Evolutionary conservation across 441 rosid genomes (phyloP), one percentile per base, ranked within the genome.

Genomic region (Erysimum pusillum): DNA sequence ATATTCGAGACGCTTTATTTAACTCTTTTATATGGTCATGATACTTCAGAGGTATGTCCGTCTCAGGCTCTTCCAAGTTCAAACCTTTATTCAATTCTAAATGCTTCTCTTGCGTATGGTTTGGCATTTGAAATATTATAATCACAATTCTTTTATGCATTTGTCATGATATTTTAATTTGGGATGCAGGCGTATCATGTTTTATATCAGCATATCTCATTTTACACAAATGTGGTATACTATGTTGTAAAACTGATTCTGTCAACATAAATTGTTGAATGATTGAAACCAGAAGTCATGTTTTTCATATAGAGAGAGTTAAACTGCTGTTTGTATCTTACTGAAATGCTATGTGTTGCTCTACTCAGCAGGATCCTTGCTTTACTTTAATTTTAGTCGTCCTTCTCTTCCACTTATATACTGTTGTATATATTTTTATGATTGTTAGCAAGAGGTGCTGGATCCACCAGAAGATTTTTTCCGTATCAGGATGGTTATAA

Each of bases 381-480:
- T 36, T 58, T 67, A 38, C 5, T 32, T 34, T 69, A 42, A 42
- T 42, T n/a, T 28, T 45, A 9, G 60, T 39, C 11, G 15, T 78
- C 56, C 32, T 59, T 66, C 41, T 69, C 54, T 70, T 31, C 15
- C 59, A 44, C 67, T 63, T 32, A 75, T 42, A 13, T 46, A 67
- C 25, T 63, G 44, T 72, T 57, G 76, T 75, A 31, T 67, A 34
- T 46, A 62, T 63, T 59, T 70, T 74, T 78, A 42, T 79, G 72
- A 76, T 80, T 80, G 52, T 77, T 78, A 96, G 99, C 91, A 87
- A 87, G 97, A 94, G 76, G 84, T 83, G 57, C 81, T 96, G 79
- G 99, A 94, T 84, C 99, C 97, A 74, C 95, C 94, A 13, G 98
- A 94, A 80, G 99, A 96, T 80, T 94, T 90, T 87, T 96, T 96